Base-by-base conservation (phyloP, 805 yeast species). In the Yamadazyma scolyti region DNA sequence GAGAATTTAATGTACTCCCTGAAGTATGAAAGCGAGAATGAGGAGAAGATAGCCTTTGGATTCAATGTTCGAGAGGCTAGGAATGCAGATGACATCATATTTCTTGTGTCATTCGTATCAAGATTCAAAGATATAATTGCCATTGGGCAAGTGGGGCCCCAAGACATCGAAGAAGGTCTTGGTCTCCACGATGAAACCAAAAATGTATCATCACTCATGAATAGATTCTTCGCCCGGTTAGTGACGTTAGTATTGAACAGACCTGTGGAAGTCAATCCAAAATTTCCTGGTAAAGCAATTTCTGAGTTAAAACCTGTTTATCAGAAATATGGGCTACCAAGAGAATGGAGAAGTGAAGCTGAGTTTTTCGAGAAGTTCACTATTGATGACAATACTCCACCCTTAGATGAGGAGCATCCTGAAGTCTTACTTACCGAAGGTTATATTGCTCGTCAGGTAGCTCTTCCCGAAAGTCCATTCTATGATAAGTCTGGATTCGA, bases 181-280 rank as follows among this genome's bases (percentile, higher is more conserved):
- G 48, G 65, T 9, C 41, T 63, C 12, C 40, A 20, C 3, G 29
- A 31, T 12, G 28, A 23, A 25, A 22, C 13, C 4, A 5, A 20
- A 11, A 31, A 32, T 13, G 53, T 64, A 1, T 54, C 65, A 2
- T 43, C 44, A 1, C 25, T 40, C n/a, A 62, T 65, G 68, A 52
- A 57, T 21, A 28, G 31, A 10, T 45, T 66, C 6, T 61, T 62
- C 37, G 47, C 48, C 14, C 44, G 50, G 19, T 44, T 66, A 8
- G 43, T 61, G 19, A 48, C 60, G 1, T 41, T 65, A 22, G 58
- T 63, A 4, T 50, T 65, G 27, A 66, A 66, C 37, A 39, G 70
- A 12, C 63, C 61, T 31, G 52, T 57, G 20, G 50, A 48, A 8
- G 50, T 61, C 17, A 46, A 33, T 14, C 34, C 54, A 11, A 37